Conservation (phyloP, 345 rosid genomes). For the Pelargonium nanum region DNA sequence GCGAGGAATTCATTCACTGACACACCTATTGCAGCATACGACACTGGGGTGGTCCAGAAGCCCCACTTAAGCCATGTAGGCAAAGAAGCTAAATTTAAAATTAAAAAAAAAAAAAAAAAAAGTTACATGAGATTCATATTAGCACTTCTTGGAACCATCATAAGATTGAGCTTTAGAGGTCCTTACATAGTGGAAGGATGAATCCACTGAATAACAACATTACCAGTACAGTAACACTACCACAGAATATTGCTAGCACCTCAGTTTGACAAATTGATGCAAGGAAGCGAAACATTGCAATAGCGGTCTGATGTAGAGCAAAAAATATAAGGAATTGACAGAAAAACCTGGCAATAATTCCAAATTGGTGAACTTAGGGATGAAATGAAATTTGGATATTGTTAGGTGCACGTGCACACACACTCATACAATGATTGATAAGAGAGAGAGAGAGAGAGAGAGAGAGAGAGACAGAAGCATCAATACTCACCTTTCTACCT, state of each 20-base stretch:
- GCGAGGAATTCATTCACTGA: constrained; percentile 42
- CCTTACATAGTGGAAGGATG: constrained; percentile 33
- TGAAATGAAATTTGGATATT: no score
- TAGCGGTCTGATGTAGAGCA: constrained; percentile 30
- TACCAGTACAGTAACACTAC: constrained; percentile 11
- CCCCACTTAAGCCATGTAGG: constrained; percentile 40
- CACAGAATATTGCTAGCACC: constrained; percentile 16
- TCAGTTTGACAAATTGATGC: constrained; percentile 29
- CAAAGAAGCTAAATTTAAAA: constrained; percentile 32
- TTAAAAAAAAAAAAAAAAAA: neutral
- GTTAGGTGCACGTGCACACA: no score
- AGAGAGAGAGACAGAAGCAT: no score
- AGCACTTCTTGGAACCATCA: no score
- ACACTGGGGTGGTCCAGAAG: constrained; percentile 39
- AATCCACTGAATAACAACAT: constrained; percentile 36
- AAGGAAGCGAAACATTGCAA: constrained; percentile 35
- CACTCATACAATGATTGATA: no score
- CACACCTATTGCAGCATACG: constrained; percentile 35
- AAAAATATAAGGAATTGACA: constrained; percentile 31
- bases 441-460: no score
- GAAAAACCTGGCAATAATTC: constrained; percentile 43
- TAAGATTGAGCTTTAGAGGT: no score
- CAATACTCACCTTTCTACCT: no score
- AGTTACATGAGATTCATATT: no score
- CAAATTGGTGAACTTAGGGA: no score